Evolutionary conservation across 176 grass and related monocot genomes (phyloP), one percentile per base, ranked within the genome.

Genomic region (Cocos nucifera): DNA sequence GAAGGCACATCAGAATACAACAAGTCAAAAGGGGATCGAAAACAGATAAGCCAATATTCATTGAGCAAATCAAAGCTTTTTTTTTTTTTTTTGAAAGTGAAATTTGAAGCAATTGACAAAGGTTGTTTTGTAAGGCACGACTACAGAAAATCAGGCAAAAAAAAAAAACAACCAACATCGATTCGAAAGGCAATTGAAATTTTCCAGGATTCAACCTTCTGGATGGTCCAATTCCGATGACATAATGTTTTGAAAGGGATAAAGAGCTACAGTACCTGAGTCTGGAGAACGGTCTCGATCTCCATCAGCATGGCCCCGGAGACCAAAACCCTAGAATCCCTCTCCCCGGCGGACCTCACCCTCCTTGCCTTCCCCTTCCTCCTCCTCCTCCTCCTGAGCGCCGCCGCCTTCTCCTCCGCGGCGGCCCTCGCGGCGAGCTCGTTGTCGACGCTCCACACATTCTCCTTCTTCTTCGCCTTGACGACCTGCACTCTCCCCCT

Each of bases 371-470:
- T 58, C 44, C 69, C 74, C 1, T 35, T 35, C 1, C 21, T 21
- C 32, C 35, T 66, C 17, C 66, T 77, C 17, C 67, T 62, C 70
- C 75, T 67, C 0, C 70, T 74, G 28, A 60, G 54, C 19, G 56
- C 66, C 24, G 63, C 62, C 35, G 69, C 77, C 27, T 64, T 68
- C 2, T 50, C 20, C 27, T 75, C 66, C 50, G 12, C 0, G 39
- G 51, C 58, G 21, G 62, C 62, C 66, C 53, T 58, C 3, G 74
- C 59, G 18, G 79, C 84, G 19, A 66, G 65, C 3, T 92, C 81
- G 59, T 98, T 98, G 27, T 92, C 93, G 25, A 98, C 56, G 73
- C 87, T 98, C 93, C 87, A 92, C 17, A 98, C 79, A 52, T 98
- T 98, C 57, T 98, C 84, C 66, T 88, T 92, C 56, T 74, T 83